These are phyloP conservation scores for Peronospora destructor DNA, from an alignment of 352 stramenopile species.

Conservation along the genomic window DNA sequence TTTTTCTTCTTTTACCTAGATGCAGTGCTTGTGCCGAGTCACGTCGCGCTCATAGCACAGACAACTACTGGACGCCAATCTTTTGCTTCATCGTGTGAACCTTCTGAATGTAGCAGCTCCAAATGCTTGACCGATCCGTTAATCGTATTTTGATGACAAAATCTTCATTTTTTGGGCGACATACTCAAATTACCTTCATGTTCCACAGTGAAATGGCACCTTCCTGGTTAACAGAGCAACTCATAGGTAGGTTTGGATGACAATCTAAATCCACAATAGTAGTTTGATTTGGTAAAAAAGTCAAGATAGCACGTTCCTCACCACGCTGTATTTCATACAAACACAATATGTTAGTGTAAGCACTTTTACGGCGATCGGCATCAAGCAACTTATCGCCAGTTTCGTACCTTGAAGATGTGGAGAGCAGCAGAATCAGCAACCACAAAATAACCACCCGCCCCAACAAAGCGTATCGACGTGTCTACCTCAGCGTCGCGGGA, in stretches of 20 bases:
- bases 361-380: neutral
- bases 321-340: slow-evolving; percentile 20
- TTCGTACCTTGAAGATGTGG: slow-evolving; percentile 34
- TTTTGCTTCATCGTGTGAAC: too few species aligned
- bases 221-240: slow-evolving; percentile 34
- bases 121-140: too few species aligned
- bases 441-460: slow-evolving; percentile 25
- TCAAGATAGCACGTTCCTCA: slow-evolving; percentile 14
- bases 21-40: too few species aligned
- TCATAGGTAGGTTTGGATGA: slow-evolving; percentile 29
- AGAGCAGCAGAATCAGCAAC: slow-evolving; percentile 28
- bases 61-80: too few species aligned
- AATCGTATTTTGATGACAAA: too few species aligned
- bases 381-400: neutral
- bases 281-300: slow-evolving; percentile 24
- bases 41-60: too few species aligned
- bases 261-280: slow-evolving; percentile 34
- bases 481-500: slow-evolving; percentile 8
- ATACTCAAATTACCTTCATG: slow-evolving; percentile 17
- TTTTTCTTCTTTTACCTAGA: too few species aligned
- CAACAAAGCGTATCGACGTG: slow-evolving; percentile 33
- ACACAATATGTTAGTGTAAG: neutral
- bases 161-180: too few species aligned
- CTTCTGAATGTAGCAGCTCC: too few species aligned
- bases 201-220: slow-evolving; percentile 35